Conservation (phyloP, 805 yeast genomes). For the Zygosaccharomyces bisporus region DNA sequence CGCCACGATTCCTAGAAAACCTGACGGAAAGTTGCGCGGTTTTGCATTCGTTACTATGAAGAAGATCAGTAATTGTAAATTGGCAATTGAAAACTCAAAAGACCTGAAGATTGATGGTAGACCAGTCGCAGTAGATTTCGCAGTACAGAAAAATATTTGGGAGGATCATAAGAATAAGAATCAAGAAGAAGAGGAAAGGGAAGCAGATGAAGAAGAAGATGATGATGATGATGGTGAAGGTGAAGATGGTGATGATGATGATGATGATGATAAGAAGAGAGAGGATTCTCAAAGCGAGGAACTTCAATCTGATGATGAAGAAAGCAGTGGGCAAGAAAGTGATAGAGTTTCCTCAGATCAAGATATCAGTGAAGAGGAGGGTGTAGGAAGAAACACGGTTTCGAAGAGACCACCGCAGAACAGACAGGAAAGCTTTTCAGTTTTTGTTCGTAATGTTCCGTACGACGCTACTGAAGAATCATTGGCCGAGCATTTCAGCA, state of each 20-base stretch:
- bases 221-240: slow-evolving; percentile 35
- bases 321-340: slow-evolving; percentile 34
- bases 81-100: slow-evolving; percentile 69
- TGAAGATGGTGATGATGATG: slow-evolving; percentile 29
- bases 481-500: slow-evolving; percentile 67
- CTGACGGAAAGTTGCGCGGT: slow-evolving; percentile 87
- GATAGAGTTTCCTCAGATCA: slow-evolving; percentile 16
- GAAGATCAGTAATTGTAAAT: slow-evolving; percentile 68
- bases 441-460: slow-evolving; percentile 90
- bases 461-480: slow-evolving; percentile 87
- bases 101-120: slow-evolving; percentile 85
- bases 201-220: slow-evolving; percentile 37
- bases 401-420: slow-evolving; percentile 41
- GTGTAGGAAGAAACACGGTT: slow-evolving; percentile 33
- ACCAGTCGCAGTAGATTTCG: slow-evolving; percentile 90
- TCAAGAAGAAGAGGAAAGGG: slow-evolving; percentile 38
- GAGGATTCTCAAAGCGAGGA: too few species aligned
- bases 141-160: slow-evolving; percentile 87
- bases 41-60: slow-evolving; percentile 93
- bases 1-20: slow-evolving; percentile 82
- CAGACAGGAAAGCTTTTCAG: slow-evolving; percentile 63
- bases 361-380: slow-evolving; percentile 30
- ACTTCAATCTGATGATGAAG: slow-evolving; percentile 32
- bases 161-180: slow-evolving; percentile 48
- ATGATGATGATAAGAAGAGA: too few species aligned